Evolutionary conservation across 306 rosid species (phyloP).

Genomic region (Trifolium pratense): DNA sequence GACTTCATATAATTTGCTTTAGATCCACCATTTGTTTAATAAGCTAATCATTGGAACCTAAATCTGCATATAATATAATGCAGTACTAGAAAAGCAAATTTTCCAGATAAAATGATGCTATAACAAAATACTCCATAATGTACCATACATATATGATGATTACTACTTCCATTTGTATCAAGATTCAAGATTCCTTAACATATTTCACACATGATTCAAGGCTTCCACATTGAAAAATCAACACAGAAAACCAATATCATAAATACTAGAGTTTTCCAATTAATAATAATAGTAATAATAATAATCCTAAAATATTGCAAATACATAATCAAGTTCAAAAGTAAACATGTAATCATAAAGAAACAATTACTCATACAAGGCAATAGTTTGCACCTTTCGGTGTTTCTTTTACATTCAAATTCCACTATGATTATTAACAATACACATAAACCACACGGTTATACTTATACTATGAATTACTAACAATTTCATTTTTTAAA

Average conservation of each 20-base stretch:
- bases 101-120: not conserved
- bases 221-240: conserved; percentile 27
- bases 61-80: conserved; percentile 7
- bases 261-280: not conserved
- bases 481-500: conserved; percentile 9
- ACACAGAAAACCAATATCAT: conserved; percentile 14
- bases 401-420: conserved; percentile 31
- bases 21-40: not conserved
- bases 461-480: not conserved
- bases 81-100: not conserved
- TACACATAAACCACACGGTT: conserved; percentile 30
- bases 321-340: conserved; percentile 37
- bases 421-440: conserved; percentile 46
- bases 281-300: not conserved
- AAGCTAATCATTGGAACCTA: conserved; percentile 2
- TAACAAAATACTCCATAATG: not conserved
- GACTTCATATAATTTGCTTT: not conserved
- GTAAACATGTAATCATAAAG: conserved; percentile 34
- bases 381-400: conserved; percentile 39
- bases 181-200: not conserved
- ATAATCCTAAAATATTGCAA: conserved; percentile 11
- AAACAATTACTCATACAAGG: conserved; percentile 29
- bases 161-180: conserved; percentile 1
- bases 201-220: not conserved
- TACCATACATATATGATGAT: not conserved